Evolutionary conservation across 106 monocot species (phyloP).

Genomic region (Agapanthus africanus): DNA sequence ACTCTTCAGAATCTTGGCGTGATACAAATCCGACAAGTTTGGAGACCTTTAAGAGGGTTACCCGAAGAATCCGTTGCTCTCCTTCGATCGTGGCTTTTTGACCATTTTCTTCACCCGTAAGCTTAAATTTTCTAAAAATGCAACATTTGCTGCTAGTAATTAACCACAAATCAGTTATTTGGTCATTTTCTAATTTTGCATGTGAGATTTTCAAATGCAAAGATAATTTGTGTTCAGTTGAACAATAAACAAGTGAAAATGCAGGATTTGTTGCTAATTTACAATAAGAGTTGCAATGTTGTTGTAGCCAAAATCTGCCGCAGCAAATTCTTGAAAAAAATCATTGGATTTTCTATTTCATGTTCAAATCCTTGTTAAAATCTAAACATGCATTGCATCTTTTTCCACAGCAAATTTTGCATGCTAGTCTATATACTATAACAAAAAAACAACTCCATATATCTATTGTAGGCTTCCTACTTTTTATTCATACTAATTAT

Average conservation of each 20-base stretch:
- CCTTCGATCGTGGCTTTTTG: conserved; percentile 68
- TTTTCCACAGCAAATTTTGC: too few relatives aligned
- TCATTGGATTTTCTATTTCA: background rate
- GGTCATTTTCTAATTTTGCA: background rate
- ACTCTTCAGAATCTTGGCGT: conserved; percentile 22
- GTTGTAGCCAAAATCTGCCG: background rate
- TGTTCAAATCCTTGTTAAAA: background rate
- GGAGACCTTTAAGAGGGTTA: conserved; percentile 55
- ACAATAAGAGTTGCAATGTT: background rate
- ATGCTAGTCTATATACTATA: too few relatives aligned
- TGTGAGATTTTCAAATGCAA: background rate
- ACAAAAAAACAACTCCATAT: background rate
- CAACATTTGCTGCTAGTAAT: background rate
- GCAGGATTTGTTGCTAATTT: background rate
- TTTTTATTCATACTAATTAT: background rate
- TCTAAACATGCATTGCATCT: background rate
- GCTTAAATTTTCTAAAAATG: background rate
- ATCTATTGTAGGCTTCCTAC: background rate
- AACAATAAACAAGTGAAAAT: background rate
- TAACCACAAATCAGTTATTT: background rate
- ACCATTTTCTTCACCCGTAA: conserved; percentile 78
- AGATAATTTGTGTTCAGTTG: background rate
- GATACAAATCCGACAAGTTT: conserved; percentile 35
- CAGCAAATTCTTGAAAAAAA: background rate
- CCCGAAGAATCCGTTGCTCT: conserved; percentile 49